A percentile compares a stretch with the other conserved stretches of the same genome.
Evolutionary conservation across 2,329 filamentous ascomycete species (phyloP).

Genomic region (Pseudogymnoascus sp.): DNA sequence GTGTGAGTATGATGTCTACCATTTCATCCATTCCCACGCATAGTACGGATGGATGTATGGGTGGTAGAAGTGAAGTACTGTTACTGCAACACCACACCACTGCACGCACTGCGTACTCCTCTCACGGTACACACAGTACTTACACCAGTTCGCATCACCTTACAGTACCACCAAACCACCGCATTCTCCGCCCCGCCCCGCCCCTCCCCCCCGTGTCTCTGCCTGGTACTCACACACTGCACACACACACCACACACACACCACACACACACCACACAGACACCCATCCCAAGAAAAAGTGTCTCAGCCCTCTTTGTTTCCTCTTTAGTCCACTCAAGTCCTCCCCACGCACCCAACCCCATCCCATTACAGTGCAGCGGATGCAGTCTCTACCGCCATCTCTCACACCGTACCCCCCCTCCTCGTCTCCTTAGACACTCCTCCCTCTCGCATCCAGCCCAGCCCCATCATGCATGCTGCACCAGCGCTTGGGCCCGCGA

Average conservation of each 20-base stretch:
- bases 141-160: background rate
- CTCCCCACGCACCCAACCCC: background rate
- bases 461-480: background rate
- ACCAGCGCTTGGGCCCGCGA: conserved; percentile 1
- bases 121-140: background rate
- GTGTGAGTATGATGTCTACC: no score
- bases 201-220: background rate
- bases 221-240: background rate
- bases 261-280: background rate
- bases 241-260: background rate
- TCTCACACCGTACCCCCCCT: background rate
- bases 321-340: background rate
- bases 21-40: no score
- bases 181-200: background rate
- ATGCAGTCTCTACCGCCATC: background rate
- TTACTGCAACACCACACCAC: background rate
- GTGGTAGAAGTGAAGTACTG: no score
- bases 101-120: background rate
- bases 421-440: background rate
- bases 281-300: background rate
- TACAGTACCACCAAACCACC: background rate
- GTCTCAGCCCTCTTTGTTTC: conserved; percentile 3
- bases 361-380: background rate
- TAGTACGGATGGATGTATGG: no score
- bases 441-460: no score